Evolutionary conservation across 345 rosid genomes (phyloP).

Genomic region (Eucalyptus erythrocorys): DNA sequence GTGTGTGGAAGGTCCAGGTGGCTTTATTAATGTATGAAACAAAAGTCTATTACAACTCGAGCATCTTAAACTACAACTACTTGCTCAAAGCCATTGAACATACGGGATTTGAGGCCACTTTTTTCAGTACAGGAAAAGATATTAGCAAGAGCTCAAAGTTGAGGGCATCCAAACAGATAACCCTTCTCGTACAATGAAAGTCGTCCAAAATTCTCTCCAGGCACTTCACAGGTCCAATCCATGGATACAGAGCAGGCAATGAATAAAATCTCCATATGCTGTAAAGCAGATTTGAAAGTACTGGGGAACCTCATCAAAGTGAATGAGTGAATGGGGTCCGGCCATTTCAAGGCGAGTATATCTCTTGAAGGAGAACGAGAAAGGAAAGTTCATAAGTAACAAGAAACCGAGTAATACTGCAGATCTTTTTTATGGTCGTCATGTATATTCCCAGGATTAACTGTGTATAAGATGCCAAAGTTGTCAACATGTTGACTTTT

Average conservation of each 20-base stretch:
- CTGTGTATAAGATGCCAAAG: conserved; percentile 31
- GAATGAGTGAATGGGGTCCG: conserved; percentile 55
- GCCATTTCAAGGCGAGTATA: conserved; percentile 46
- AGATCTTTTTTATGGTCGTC: conserved; percentile 64
- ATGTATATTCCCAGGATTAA: conserved; percentile 61
- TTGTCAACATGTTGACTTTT: conserved; percentile 50
- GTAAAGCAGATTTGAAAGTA: conserved; percentile 50
- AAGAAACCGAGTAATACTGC: conserved; percentile 43
- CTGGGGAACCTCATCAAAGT: conserved; percentile 58
- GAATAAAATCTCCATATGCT: conserved; percentile 19
- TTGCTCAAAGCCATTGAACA: conserved; percentile 35
- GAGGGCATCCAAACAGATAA: conserved; percentile 46
- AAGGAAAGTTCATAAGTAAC: conserved; percentile 34
- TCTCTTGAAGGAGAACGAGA: conserved; percentile 45
- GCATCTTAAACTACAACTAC: conserved; percentile 11
- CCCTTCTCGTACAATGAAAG: conserved; percentile 8
- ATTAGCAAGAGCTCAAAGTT: conserved; percentile 53
- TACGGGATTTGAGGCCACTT: conserved; percentile 53
- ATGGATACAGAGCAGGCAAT: conserved; percentile 10
- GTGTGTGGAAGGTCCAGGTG: conserved; percentile 56
- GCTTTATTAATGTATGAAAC: conserved; percentile 84
- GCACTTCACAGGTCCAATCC: conserved; percentile 56
- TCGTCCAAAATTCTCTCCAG: conserved; percentile 41
- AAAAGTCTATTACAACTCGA: conserved; percentile 50
- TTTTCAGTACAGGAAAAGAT: conserved; percentile 57